These are phyloP conservation scores for Dittrichia graveolens DNA, from an alignment of 129 eudicot species.

Conservation along the genomic window DNA sequence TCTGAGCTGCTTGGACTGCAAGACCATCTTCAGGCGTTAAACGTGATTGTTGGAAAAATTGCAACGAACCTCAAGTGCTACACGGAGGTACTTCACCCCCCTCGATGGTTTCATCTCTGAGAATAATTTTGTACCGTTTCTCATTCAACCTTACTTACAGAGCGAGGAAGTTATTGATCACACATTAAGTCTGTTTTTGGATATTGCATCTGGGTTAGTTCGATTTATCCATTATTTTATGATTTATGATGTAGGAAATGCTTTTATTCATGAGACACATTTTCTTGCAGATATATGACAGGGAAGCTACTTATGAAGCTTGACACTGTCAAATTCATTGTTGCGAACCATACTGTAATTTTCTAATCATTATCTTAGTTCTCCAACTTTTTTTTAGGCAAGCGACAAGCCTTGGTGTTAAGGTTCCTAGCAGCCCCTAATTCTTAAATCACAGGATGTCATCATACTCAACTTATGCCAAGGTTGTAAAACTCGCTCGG, in stretches of 20 bases:
- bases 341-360: conserved; percentile 86
- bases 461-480: neutral
- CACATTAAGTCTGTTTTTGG: conserved; percentile 87
- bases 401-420: conserved; percentile 1
- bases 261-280: conserved; percentile 2
- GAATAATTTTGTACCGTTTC: conserved; percentile 25
- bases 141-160: conserved; percentile 47
- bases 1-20: conserved; percentile 94
- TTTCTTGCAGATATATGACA: conserved; percentile 78
- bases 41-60: conserved; percentile 83
- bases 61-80: conserved; percentile 92
- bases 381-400: conserved; percentile 5
- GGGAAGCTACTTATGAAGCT: conserved; percentile 92
- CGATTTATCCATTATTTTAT: conserved; percentile 1
- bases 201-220: conserved; percentile 97
- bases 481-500: no score
- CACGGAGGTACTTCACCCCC: conserved; percentile 58
- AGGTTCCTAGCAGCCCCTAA: neutral
- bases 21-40: conserved; percentile 84
- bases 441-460: neutral
- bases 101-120: conserved; percentile 8
- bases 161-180: conserved; percentile 93
- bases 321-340: conserved; percentile 84
- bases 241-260: conserved; percentile 12
- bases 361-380: neutral